These are phyloP conservation scores for Gonapodya sp. DNA, from an alignment of 192 early-diverging fungal genomes.

Conservation along the genomic window DNA sequence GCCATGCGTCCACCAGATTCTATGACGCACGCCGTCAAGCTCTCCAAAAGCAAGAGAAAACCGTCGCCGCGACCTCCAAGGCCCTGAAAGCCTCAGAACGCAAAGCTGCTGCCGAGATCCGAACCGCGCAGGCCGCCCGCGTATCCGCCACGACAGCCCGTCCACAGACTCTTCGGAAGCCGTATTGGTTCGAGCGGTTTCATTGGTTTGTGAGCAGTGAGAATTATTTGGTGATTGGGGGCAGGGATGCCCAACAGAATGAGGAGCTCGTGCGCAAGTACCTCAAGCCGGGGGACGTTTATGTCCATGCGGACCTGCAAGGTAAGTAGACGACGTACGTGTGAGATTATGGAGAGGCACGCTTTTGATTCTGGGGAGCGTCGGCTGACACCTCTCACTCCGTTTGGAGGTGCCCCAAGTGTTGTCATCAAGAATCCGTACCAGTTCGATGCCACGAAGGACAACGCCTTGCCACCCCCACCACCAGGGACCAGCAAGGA, in stretches of 20 bases:
- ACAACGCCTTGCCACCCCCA: neutral
- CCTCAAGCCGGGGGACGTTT: constrained; percentile 63
- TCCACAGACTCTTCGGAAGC: constrained; percentile 56
- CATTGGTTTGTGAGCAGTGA: constrained; percentile 90
- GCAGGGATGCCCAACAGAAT: constrained; percentile 86
- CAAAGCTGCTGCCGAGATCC: constrained; percentile 75
- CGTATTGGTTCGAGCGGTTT: constrained; percentile 98
- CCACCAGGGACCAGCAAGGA: constrained; percentile 18
- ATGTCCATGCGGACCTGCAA: constrained; percentile 89
- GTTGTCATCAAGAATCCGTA: neutral
- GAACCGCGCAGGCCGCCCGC: constrained; percentile 30
- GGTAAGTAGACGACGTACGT: no score
- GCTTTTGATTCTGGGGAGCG: neutral
- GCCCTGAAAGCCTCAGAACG: constrained; percentile 84
- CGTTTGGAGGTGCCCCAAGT: neutral
- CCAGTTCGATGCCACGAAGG: neutral
- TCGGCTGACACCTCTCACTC: neutral
- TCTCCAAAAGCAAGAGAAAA: constrained; percentile 82
- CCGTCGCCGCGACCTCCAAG: constrained; percentile 68
- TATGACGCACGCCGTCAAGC: constrained; percentile 80
- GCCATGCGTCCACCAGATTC: constrained; percentile 74
- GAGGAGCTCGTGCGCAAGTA: constrained; percentile 77
- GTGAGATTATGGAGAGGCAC: constrained; percentile 83
- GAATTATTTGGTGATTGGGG: constrained; percentile 86
- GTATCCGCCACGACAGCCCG: neutral